Evolutionary conservation across 352 stramenopile species (phyloP).

Genomic region (Phytopythium helicoides): DNA sequence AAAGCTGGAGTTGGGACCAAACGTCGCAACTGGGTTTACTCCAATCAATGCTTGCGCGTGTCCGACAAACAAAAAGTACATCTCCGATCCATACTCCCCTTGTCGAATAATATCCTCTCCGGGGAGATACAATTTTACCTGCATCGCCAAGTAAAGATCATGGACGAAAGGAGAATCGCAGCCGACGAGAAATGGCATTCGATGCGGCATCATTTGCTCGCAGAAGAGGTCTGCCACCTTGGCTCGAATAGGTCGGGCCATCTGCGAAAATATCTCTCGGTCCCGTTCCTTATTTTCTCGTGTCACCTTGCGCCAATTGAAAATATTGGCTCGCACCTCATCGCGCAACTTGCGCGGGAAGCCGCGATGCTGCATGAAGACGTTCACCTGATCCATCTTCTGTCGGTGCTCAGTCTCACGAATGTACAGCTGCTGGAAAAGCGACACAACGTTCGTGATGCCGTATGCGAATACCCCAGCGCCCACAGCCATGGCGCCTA

Average conservation of each 20-base stretch:
- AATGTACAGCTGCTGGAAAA: conserved; percentile 77
- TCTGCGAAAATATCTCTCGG: conserved; percentile 56
- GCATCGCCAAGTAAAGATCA: conserved; percentile 74
- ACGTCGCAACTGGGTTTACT: conserved; percentile 54
- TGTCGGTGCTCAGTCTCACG: conserved; percentile 59
- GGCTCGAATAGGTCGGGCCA: conserved; percentile 68
- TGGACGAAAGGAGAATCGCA: conserved; percentile 80
- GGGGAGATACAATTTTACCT: conserved; percentile 67
- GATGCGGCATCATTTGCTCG: conserved; percentile 62
- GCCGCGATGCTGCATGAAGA: conserved; percentile 64
- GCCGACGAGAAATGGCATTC: conserved; percentile 68
- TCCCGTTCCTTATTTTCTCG: conserved; percentile 71
- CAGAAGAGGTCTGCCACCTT: conserved; percentile 75
- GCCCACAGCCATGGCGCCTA: conserved; percentile 71
- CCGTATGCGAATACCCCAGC: conserved; percentile 83
- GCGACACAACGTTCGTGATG: conserved; percentile 79
- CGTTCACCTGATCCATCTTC: conserved; percentile 79
- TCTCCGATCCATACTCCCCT: conserved; percentile 77
- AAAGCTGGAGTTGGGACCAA: conserved; percentile 75
- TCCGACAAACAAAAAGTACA: conserved; percentile 80
- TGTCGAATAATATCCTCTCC: conserved; percentile 79
- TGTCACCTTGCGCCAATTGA: conserved; percentile 72
- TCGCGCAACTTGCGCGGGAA: conserved; percentile 65
- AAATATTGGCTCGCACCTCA: conserved; percentile 78
- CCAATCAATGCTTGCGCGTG: conserved; percentile 72